Conservation (phyloP, 345 rosid genomes). For the Arabis hirsuta region DNA sequence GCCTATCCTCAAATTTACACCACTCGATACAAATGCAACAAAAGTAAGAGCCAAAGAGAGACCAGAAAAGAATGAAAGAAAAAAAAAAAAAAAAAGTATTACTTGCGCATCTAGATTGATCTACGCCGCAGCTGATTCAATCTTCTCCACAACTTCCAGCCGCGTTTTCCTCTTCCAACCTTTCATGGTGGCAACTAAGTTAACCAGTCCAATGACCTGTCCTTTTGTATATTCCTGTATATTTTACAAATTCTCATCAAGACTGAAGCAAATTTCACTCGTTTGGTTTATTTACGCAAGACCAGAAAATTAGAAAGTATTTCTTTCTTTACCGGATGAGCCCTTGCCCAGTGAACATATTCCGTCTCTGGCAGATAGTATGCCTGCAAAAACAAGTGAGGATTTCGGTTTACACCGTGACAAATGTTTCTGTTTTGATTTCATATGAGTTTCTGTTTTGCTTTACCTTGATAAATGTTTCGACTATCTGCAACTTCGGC, state of each 20-base stretch:
- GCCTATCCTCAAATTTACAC: conserved; percentile 43
- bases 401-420: background rate
- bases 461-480: conserved; percentile 83
- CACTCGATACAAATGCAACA: conserved; percentile 37
- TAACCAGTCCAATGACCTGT: conserved; percentile 81
- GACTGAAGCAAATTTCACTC: background rate
- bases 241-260: background rate
- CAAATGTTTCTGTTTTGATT: background rate
- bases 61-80: background rate
- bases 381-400: conserved; percentile 56
- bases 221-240: conserved; percentile 79
- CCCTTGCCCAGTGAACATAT: conserved; percentile 92
- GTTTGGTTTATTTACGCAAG: conserved; percentile 15
- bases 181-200: conserved; percentile 90
- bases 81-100: background rate
- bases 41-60: conserved; percentile 26
- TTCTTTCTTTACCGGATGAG: conserved; percentile 70
- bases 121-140: conserved; percentile 55
- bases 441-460: conserved; percentile 1
- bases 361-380: conserved; percentile 97
- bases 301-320: background rate
- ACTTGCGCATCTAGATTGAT: conserved; percentile 29
- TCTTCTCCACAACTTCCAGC: conserved; percentile 81
- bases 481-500: conserved; percentile 80
- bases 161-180: conserved; percentile 97